Evolutionary conservation across 768 basidiomycete genomes (phyloP).

Genomic region (Leccinellum albellum): DNA sequence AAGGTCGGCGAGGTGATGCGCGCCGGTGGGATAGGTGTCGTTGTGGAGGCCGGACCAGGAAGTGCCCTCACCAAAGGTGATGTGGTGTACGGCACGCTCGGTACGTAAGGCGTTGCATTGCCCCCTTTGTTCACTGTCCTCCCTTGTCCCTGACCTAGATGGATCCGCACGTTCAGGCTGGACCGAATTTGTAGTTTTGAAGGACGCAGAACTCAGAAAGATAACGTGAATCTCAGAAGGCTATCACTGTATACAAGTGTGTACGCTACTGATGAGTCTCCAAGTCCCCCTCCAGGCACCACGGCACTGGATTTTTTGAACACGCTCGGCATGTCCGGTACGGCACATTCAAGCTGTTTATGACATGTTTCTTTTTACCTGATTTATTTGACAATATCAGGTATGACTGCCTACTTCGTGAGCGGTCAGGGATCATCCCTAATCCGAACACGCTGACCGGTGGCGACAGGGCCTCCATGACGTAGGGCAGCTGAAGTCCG

Average conservation of each 20-base stretch:
- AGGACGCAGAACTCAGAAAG: slow-evolving; percentile 48
- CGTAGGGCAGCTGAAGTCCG: slow-evolving; percentile 73
- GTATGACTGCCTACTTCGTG: slow-evolving; percentile 89
- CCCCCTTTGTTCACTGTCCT: no score
- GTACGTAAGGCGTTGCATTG: slow-evolving; percentile 36
- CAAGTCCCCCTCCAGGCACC: slow-evolving; percentile 56
- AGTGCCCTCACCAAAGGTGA: slow-evolving; percentile 63
- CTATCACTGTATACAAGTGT: not conserved
- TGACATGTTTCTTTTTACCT: not conserved
- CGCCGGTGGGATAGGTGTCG: slow-evolving; percentile 59
- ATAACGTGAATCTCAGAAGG: slow-evolving; percentile 46
- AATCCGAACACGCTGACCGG: not conserved
- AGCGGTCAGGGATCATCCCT: slow-evolving; percentile 17
- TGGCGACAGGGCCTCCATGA: slow-evolving; percentile 69
- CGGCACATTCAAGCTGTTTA: slow-evolving; percentile 10
- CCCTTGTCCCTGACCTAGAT: not conserved
- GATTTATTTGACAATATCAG: slow-evolving; percentile 34
- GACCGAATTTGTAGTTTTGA: slow-evolving; percentile 68
- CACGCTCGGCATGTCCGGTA: slow-evolving; percentile 71
- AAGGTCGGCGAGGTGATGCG: slow-evolving; percentile 81
- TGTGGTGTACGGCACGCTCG: slow-evolving; percentile 56
- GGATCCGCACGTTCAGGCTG: slow-evolving; percentile 47
- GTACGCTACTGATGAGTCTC: not conserved
- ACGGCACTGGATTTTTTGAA: slow-evolving; percentile 77
- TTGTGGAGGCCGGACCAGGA: slow-evolving; percentile 55